Percentiles rank a stretch among this genome's conserved stretches.
Conservation (phyloP, 148 eudicot genomes). For the Dysphania ambrosioides region DNA sequence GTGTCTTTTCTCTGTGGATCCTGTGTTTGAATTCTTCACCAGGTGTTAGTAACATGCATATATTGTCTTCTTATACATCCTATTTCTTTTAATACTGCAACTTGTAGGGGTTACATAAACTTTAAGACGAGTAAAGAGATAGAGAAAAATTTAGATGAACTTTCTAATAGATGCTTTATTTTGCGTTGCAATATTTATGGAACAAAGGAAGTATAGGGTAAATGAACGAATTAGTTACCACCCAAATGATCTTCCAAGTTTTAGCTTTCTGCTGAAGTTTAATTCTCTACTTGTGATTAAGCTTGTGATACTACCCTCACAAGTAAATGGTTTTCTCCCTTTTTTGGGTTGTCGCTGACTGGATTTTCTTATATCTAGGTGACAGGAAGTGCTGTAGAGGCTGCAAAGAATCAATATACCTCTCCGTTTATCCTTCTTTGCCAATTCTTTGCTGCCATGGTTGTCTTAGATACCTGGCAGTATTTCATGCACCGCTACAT, state of each 20-base stretch:
- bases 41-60: no score
- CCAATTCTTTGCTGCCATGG: conserved; percentile 70
- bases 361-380: conserved; percentile 42
- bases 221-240: neutral
- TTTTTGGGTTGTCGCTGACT: conserved; percentile 11
- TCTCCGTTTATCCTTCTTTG: conserved; percentile 42
- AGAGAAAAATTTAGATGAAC: no score
- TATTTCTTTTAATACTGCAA: no score
- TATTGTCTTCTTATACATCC: no score
- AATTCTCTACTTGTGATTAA: neutral
- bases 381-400: conserved; percentile 46
- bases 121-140: no score
- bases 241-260: neutral
- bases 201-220: no score
- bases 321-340: neutral
- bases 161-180: no score
- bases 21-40: no score
- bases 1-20: no score
- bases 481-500: conserved; percentile 90
- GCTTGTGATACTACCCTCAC: no score
- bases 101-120: no score
- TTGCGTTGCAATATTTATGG: no score
- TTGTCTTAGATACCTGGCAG: conserved; percentile 87
- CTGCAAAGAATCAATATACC: conserved; percentile 23
- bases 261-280: neutral